Conservation (phyloP, 345 rosid genomes). For the Conringia planisiliqua region DNA sequence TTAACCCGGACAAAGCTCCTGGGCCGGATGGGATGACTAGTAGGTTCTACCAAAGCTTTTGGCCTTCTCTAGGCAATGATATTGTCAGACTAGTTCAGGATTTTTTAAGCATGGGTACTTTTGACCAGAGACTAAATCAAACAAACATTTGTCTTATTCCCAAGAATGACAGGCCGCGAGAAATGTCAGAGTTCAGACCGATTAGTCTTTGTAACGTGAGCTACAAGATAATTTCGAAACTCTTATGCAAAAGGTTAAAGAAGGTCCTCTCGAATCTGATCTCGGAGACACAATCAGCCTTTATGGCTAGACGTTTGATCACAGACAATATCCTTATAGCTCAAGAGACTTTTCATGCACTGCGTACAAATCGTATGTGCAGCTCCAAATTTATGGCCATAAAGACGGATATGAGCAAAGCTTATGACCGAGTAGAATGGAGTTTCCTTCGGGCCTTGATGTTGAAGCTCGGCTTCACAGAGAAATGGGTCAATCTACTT, state of each 20-base stretch:
- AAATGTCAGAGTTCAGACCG: neutral
- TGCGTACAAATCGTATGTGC: neutral
- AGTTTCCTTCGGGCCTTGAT: neutral
- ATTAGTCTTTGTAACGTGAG: too few species aligned
- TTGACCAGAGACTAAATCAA: neutral
- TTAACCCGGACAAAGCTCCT: neutral
- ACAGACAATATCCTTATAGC: neutral
- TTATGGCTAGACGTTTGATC: neutral
- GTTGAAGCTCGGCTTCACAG: neutral
- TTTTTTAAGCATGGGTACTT: fast-evolving
- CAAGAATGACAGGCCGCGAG: neutral
- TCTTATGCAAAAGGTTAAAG: neutral
- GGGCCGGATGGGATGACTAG: neutral
- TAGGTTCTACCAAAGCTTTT: too few species aligned
- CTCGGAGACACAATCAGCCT: neutral
- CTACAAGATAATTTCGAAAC: neutral
- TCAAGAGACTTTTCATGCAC: neutral
- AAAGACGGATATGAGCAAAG: neutral
- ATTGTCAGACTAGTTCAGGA: fast-evolving
- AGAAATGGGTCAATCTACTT: neutral
- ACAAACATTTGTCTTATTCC: neutral
- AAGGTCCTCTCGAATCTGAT: neutral
- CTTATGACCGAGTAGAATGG: neutral
- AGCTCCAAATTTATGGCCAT: neutral
- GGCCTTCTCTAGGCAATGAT: neutral